Evolutionary conservation across 495 filamentous ascomycete species (phyloP), one percentile per base, ranked within the genome.

Genomic region (Ramalina peruviana): DNA sequence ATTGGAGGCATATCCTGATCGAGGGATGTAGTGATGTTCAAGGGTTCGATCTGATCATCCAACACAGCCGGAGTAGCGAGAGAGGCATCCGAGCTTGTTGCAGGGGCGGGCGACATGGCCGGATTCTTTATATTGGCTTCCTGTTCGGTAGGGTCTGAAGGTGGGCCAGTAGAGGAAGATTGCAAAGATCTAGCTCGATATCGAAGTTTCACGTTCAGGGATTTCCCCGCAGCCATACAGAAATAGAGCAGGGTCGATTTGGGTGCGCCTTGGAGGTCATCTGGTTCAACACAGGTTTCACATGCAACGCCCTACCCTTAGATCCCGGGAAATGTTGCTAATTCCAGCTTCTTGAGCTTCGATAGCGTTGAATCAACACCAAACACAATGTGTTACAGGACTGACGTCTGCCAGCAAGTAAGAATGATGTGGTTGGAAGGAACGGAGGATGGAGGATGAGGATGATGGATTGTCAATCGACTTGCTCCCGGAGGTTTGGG

Each of bases 181-280:
- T 43, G 41, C 38, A 37, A 39, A 23, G 42, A 46, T 7, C 50
- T 49, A 49, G 46, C 48, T 16, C 52, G 48, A 53, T 51, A 46
- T 54, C 44, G 47, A 42, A 52, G 55, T 60, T 60, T 60, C 55
- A 58, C 48, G 46, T 48, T 58, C 45, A 41, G 46, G 38, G 43
- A 39, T 37, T 58, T 56, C 55, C 58, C 58, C 55, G 58, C 58
- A 52, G 58, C 55, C 52, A 58, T 58, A 58, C 52, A 55, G 51
- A 54, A 53, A 49, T 58, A 51, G 58, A 53, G 30, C 30, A 55
- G 30, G 44, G 33, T 50, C 50, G 43, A 36, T 19, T 51, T 44
- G 45, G 46, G 49, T 56, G 55, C 58, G 55, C 56, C 49, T 55
- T 48, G 46, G 49, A 52, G 42, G 43, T 56, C 54, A 56, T 56